Conservation (phyloP, 106 monocot genomes). For the Agapanthus africanus region DNA sequence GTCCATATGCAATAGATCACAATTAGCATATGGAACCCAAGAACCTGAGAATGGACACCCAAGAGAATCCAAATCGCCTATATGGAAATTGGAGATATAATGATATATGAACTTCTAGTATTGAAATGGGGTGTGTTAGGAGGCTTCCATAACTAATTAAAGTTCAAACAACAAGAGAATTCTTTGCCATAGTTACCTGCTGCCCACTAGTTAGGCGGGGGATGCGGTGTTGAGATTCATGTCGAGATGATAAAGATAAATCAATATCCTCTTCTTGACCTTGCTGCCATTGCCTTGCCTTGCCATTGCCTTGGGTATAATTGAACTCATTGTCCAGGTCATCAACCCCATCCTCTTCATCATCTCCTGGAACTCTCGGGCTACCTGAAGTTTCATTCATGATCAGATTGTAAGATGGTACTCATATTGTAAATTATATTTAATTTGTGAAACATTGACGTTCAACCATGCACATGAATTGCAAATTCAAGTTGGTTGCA, state of each 20-base stretch:
- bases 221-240: constrained; percentile 37
- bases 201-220: constrained; percentile 12
- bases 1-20: not conserved
- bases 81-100: not conserved
- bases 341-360: constrained; percentile 83
- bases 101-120: not conserved
- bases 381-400: too few relatives aligned
- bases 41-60: not conserved
- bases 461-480: not conserved
- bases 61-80: not conserved
- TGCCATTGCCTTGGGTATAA: constrained; percentile 35
- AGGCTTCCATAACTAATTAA: not conserved
- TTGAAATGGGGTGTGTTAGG: not conserved
- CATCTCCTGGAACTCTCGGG: constrained; percentile 81
- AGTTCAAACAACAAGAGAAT: not conserved
- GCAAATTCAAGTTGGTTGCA: not conserved
- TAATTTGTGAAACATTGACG: not conserved
- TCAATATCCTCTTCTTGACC: constrained; percentile 37
- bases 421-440: not conserved
- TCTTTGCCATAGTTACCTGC: constrained; percentile 24
- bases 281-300: constrained; percentile 22
- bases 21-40: not conserved
- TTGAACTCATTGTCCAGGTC: constrained; percentile 85
- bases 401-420: not conserved
- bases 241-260: constrained; percentile 64